These are phyloP conservation scores for Neodidymelliopsis sp. DNA, from an alignment of 2,329 filamentous ascomycete genomes.

Conservation along the genomic window DNA sequence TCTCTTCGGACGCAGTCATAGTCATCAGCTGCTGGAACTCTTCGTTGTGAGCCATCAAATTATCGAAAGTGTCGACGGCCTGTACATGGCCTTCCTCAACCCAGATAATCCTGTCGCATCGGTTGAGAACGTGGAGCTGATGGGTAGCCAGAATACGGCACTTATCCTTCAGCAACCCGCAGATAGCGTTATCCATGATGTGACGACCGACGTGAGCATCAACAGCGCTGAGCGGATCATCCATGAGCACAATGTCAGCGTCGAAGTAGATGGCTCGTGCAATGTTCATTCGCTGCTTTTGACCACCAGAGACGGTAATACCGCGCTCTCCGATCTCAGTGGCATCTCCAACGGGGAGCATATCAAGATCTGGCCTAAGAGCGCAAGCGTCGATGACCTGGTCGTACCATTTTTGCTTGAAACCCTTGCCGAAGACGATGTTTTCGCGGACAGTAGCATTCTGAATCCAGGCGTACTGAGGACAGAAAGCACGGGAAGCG, in stretches of 20 bases:
- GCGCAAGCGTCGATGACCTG: slow-evolving; percentile 88
- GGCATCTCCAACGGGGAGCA: slow-evolving; percentile 86
- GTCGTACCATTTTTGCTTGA: slow-evolving; percentile 78
- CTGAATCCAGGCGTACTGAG: slow-evolving; percentile 98
- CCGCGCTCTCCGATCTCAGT: slow-evolving; percentile 96
- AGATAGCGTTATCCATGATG: slow-evolving; percentile 93
- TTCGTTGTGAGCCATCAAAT: slow-evolving; percentile 80
- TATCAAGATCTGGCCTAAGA: slow-evolving; percentile 83
- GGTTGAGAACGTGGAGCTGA: slow-evolving; percentile 88
- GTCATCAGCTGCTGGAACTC: slow-evolving; percentile 84
- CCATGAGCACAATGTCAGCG: slow-evolving; percentile 68
- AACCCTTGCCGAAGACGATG: slow-evolving; percentile 85
- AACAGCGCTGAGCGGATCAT: slow-evolving; percentile 67
- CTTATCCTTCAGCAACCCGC: slow-evolving; percentile 86
- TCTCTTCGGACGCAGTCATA: slow-evolving; percentile 73
- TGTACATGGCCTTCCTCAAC: slow-evolving; percentile 87
- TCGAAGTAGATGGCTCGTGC: slow-evolving; percentile 77
- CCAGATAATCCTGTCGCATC: slow-evolving; percentile 91
- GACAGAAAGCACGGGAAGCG: slow-evolving; percentile 86
- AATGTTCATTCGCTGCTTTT: slow-evolving; percentile 95
- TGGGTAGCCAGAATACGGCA: slow-evolving; percentile 92
- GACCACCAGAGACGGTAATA: slow-evolving; percentile 93
- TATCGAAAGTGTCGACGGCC: slow-evolving; percentile 87
- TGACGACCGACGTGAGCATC: slow-evolving; percentile 68
- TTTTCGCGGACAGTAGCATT: slow-evolving; percentile 88